Base-by-base conservation (phyloP, 805 yeast genomes). In the Lachancea waltii region DNA sequence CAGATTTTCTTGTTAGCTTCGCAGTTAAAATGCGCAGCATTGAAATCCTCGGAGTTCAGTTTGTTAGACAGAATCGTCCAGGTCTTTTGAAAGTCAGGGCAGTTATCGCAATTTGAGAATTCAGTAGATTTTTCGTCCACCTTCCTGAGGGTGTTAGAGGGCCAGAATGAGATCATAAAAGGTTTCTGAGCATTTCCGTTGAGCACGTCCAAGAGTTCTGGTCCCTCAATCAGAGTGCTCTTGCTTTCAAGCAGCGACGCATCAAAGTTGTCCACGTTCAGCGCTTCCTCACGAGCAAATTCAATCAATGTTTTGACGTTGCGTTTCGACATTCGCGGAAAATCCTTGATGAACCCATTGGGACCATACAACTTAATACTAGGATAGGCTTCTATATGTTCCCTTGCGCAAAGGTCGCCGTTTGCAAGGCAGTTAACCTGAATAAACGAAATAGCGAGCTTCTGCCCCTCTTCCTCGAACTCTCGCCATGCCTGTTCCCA, bases 401-500 rank as follows among this genome's bases (percentile, higher is more conserved):
- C 84, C 17, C 77, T 65, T 7, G 62, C 67, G 62, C 98, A 92
- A 37, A 92, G 65, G 56, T 90, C 97, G 9, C 95, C 96, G 53
- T 81, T 73, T 33, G 75, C 85, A 7, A 83, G 73, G 63, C 98
- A 92, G 60, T 92, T 78, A 24, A 92, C 95, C 53, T 84, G 90
- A 41, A 75, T 69, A 70, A 87, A 73, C 15, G 67, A 67, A 11
- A 81, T 67, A 22, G 51, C 46, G 35, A 73, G 48, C 7, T 60
- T 48, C 13, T 64, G 54, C 31, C 71, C 69, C 26, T 74, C 78
- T 7, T 60, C 56, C 25, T 68, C 58, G 49, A 75, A 72, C 3
- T 60, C 56, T 17, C 65, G 50, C 63, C 76, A 84, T 0, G 90
- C 72, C 40, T 71, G 67, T 42, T 77, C 72, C 97, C 97, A 92